Percentiles rank a stretch among this genome's conserved stretches.
phyloP scores from a whole-genome alignment of 192 early-diverging fungal genomes.

The Umbelopsis vinacea region DNA sequence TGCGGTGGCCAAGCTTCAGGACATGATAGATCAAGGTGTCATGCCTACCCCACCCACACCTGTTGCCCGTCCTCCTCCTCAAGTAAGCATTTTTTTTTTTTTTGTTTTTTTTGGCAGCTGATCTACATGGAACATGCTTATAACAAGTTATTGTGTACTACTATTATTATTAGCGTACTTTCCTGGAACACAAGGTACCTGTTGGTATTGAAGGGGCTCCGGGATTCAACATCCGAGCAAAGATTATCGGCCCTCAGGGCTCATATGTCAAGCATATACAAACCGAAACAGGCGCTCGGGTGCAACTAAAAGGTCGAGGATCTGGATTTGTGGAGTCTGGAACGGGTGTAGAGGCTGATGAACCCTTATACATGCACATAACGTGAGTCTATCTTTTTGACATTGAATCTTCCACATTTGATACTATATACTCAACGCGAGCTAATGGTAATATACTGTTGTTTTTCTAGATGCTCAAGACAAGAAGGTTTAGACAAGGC shows the following conservation, averaged over 20 bases:
- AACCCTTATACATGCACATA: conserved; percentile 84
- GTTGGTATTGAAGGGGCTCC: conserved; percentile 76
- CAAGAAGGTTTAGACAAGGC: conserved; percentile 76
- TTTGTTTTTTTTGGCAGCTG: conserved; percentile 14
- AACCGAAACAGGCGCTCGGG: conserved; percentile 71
- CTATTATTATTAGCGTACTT: conserved; percentile 40
- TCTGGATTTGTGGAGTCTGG: conserved; percentile 77
- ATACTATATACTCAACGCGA: background rate
- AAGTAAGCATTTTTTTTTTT: background rate
- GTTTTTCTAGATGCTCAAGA: conserved; percentile 51
- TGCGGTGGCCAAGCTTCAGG: conserved; percentile 76
- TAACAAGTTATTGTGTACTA: background rate
- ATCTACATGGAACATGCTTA: too few relatives aligned
- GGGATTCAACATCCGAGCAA: conserved; percentile 83
- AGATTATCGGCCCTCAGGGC: conserved; percentile 83
- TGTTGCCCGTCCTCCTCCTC: background rate
- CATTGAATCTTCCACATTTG: too few relatives aligned
- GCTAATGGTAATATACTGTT: conserved; percentile 6
- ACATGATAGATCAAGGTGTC: conserved; percentile 69
- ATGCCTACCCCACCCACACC: conserved; percentile 39
- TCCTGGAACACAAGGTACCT: conserved; percentile 68
- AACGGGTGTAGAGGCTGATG: conserved; percentile 67
- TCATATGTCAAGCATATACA: conserved; percentile 89
- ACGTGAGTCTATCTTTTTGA: conserved; percentile 56
- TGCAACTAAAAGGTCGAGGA: conserved; percentile 84